Evolutionary conservation across 2,329 filamentous ascomycete species (phyloP), one percentile per base, ranked within the genome.

Genomic region (Didymella arachidicola): DNA sequence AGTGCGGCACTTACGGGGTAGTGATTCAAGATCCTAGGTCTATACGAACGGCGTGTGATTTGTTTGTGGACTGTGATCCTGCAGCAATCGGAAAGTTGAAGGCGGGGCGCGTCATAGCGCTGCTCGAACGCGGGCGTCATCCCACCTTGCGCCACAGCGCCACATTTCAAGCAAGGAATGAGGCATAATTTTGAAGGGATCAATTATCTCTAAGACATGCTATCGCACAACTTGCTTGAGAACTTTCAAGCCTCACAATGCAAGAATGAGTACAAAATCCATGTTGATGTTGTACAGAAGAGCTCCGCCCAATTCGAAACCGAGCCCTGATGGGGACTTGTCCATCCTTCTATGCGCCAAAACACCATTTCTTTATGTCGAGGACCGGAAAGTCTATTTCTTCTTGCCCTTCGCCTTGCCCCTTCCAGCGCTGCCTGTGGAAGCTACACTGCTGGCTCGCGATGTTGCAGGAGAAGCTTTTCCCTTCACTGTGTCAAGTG

Each of bases 401-500:
- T 83, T 84, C 67, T 81, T 83, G 45, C 79, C 78, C 60, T 81
- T 83, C 29, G 78, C 77, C 74, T 85, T 81, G 61, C 77, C 72
- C 72, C 82, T 77, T 4, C 67, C 59, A 59, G 79, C 81, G 5
- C 89, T 90, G 36, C 83, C 84, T 43, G 86, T 91, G 0, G 93
- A 97, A 30, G 86, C 87, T 26, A 97, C 92, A 75, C 95, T 98
- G 5, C 89, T 94, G 16, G 93, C 93, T 63, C 95, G 86, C 7
- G 93, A 97, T 0, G 89, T 90, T 5, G 86, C 90, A 48, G 86
- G 85, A 77, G 93, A 95, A 79, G 84, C 87, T 51, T 80, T 83
- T 49, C 85, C 87, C 79, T 97, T 97, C 72, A 97, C 87, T 45
- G 89, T 91, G 68, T 97, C 95, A 46, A 97, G 86, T 51, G 92